Base-by-base conservation (phyloP, 192 early-diverging fungal species). In the Coemansia javaensis region DNA sequence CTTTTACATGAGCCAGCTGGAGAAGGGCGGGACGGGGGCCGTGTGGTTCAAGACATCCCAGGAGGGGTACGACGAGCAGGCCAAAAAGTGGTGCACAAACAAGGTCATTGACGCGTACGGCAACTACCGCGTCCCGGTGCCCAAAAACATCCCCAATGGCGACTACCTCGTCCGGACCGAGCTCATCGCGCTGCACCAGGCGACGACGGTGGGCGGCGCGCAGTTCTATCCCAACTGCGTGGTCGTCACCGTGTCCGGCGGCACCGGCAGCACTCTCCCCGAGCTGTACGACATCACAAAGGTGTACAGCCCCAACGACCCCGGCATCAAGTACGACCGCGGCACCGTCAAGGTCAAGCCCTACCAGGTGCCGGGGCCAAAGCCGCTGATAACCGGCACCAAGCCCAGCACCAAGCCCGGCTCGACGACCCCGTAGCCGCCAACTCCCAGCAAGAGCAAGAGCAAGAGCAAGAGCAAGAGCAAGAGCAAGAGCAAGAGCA, bases 191-290 rank as follows among this genome's bases (percentile, higher is more conserved):
- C 18, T 65, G 8, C 63, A 65, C 13, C 27, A 36, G 15, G 55
- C 44, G 7, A 13, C 22, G 3, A 27, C 15, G 1, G 8, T 21
- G 20, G 39, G 25, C n/a, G 48, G 42, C 25, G 55, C 63, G 15
- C 56, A 66, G 38, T 53, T 42, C 1, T 66, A 59, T 33, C 48
- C 56, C 3, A 59, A 66, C 56, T 66, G 63, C 18, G 37, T 40
- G 17, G 36, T 41, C 16, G 31, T 58, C 20, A 55, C 53, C 0
- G 32, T 63, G 13, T 21, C 40, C 15, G 36, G 36, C 18, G 37
- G 47, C 1, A 11, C 50, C 14, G 32, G 23, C 4, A 17, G 46
- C 4, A 36, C 30, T 0, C 22, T 44, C 36, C 46, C 46, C 1
- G 22, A 23, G 28, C n/a, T 32, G 6, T 48, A 44, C 25, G 9